Percentiles rank a stretch among this genome's conserved stretches.
These are phyloP conservation scores for Epichloe elymi DNA, from an alignment of 2,329 filamentous ascomycete genomes.

Conservation along the genomic window DNA sequence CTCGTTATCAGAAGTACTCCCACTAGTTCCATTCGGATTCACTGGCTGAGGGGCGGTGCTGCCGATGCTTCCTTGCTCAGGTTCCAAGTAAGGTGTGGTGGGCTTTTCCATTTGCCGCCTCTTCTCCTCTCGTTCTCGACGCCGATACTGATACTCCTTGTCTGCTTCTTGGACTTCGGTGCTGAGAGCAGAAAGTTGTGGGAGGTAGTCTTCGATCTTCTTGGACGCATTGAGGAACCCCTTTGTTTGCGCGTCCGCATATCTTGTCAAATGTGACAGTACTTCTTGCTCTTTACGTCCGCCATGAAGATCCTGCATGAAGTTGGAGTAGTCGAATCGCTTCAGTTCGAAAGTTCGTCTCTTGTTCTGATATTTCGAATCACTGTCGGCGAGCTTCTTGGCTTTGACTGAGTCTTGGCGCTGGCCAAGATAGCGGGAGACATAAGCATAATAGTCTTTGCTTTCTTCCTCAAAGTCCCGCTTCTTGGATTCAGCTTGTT, in stretches of 20 bases:
- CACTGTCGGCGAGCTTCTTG: constrained; percentile 90
- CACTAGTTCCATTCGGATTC: constrained; percentile 30
- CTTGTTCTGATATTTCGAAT: constrained; percentile 92
- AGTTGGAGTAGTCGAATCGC: constrained; percentile 96
- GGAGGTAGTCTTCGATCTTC: constrained; percentile 74
- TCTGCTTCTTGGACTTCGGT: constrained; percentile 85
- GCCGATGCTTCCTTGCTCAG: constrained; percentile 41
- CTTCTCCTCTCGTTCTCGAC: constrained; percentile 93
- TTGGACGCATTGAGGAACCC: constrained; percentile 72
- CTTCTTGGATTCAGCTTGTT: constrained; percentile 92
- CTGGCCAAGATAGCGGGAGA: constrained; percentile 90
- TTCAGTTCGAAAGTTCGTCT: constrained; percentile 91
- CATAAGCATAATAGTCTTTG: constrained; percentile 94
- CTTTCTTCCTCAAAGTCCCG: constrained; percentile 98
- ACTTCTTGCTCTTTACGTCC: constrained; percentile 98
- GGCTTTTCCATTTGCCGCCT: constrained; percentile 80
- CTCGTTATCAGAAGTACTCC: constrained; percentile 51
- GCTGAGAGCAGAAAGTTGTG: constrained; percentile 78
- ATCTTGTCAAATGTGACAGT: constrained; percentile 84
- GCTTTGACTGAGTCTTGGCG: constrained; percentile 91
- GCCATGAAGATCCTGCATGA: constrained; percentile 98
- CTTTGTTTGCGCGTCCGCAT: constrained; percentile 78
- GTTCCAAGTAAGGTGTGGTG: constrained; percentile 58
- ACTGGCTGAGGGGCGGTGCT: constrained; percentile 19
- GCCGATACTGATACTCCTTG: constrained; percentile 91